These are phyloP conservation scores for Lobosporangium transversale DNA, from an alignment of 192 early-diverging fungal genomes.

Conservation along the genomic window DNA sequence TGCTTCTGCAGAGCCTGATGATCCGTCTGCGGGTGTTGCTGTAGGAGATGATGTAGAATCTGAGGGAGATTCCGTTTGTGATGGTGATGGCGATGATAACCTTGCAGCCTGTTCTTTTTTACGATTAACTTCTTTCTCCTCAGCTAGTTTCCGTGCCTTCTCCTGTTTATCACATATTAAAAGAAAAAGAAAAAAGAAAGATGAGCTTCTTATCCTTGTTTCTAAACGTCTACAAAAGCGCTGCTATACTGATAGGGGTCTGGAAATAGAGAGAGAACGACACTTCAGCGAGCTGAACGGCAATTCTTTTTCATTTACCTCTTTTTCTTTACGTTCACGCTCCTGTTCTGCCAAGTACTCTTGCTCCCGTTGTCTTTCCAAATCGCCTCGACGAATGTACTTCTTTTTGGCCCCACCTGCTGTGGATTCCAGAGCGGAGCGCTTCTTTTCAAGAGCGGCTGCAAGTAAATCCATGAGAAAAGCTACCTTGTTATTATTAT, in stretches of 20 bases:
- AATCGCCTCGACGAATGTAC: constrained; percentile 85
- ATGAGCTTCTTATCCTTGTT: too few species aligned
- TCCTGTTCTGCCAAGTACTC: constrained; percentile 68
- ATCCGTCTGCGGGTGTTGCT: neutral
- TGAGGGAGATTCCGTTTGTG: constrained; percentile 9
- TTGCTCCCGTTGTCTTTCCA: constrained; percentile 70
- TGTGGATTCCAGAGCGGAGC: constrained; percentile 62
- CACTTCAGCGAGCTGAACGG: too few species aligned
- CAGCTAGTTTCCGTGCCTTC: constrained; percentile 4
- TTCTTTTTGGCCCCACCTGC: constrained; percentile 66
- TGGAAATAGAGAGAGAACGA: too few species aligned
- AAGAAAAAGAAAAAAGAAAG: neutral
- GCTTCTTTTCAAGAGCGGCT: constrained; percentile 80
- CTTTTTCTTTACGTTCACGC: constrained; percentile 59
- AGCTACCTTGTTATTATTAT: neutral
- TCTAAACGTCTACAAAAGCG: too few species aligned
- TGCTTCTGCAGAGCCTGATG: neutral
- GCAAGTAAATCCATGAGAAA: constrained; percentile 68
- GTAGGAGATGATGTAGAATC: constrained; percentile 6
- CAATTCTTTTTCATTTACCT: constrained; percentile 32
- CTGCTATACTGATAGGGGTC: too few species aligned
- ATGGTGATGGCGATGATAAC: constrained; percentile 6
- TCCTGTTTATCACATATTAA: constrained; percentile 12
- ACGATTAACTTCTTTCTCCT: constrained; percentile 23
- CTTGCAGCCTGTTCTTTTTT: constrained; percentile 13